phyloP scores from a whole-genome alignment of 2,329 filamentous ascomycete species.

The Penicillium sp. region DNA sequence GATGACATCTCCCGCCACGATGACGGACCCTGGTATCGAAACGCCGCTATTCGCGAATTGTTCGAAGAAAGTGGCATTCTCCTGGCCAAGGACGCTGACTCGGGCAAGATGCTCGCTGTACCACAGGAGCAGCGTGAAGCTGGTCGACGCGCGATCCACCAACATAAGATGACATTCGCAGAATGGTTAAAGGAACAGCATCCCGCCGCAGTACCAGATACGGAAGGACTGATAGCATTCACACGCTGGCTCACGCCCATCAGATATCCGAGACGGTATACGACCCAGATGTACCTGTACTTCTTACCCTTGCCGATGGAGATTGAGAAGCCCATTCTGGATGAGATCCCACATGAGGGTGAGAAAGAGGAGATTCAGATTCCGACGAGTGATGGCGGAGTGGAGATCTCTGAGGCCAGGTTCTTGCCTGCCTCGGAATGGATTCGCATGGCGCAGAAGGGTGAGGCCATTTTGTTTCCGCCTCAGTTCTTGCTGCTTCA shows the following conservation, averaged over 20 bases:
- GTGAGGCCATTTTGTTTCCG: slow-evolving; percentile 75
- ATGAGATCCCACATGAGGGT: slow-evolving; percentile 33
- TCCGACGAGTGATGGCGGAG: slow-evolving; percentile 61
- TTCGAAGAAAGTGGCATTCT: slow-evolving; percentile 93
- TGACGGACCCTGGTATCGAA: slow-evolving; percentile 65
- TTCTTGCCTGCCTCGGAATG: slow-evolving; percentile 66
- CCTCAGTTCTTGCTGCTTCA: slow-evolving; percentile 64
- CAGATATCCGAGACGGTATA: slow-evolving; percentile 66
- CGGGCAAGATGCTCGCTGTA: slow-evolving; percentile 49
- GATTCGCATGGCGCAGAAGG: slow-evolving; percentile 54
- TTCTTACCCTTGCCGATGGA: slow-evolving; percentile 57
- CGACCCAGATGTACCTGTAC: slow-evolving; percentile 95
- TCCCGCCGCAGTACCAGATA: no score
- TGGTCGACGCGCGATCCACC: slow-evolving; percentile 62
- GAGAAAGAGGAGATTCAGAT: slow-evolving; percentile 54
- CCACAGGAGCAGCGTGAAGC: slow-evolving; percentile 57
- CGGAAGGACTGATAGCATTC: no score
- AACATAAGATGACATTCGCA: slow-evolving; percentile 54
- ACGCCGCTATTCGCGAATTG: slow-evolving; percentile 77
- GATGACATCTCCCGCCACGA: slow-evolving; percentile 53
- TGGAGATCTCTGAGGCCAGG: slow-evolving; percentile 64
- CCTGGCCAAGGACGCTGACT: slow-evolving; percentile 47
- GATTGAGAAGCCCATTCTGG: slow-evolving; percentile 24
- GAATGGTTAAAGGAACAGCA: slow-evolving; percentile 53
- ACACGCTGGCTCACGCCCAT: slow-evolving; percentile 83